A percentile compares a stretch with the other conserved stretches of the same genome.
Conservation (phyloP, 2,329 filamentous ascomycete species). For the Decorospora gaudefroyi region DNA sequence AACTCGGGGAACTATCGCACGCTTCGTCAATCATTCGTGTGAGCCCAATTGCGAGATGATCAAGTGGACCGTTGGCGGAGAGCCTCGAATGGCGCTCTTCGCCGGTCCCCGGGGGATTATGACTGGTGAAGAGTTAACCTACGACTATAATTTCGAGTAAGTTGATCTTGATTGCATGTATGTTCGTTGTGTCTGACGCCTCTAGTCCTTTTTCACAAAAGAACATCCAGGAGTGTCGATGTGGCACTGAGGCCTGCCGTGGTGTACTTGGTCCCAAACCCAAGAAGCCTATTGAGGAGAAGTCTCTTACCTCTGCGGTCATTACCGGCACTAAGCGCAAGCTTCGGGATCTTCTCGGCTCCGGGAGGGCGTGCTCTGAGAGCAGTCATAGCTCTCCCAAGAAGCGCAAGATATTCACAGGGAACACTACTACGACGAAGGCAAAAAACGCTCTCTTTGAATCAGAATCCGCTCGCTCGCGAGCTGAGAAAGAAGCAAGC, state of each 20-base stretch:
- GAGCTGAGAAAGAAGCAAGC: constrained; percentile 33
- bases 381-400: constrained; percentile 37
- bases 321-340: constrained; percentile 45
- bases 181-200: constrained; percentile 10
- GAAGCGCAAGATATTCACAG: constrained; percentile 35
- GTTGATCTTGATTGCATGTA: constrained; percentile 25
- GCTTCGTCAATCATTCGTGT: constrained; percentile 98
- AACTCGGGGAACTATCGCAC: constrained; percentile 90
- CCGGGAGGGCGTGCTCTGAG: constrained; percentile 25
- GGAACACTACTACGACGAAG: constrained; percentile 28
- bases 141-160: constrained; percentile 80
- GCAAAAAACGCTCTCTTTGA: constrained; percentile 30
- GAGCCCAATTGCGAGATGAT: constrained; percentile 97
- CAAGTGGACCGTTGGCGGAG: constrained; percentile 93
- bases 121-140: constrained; percentile 94
- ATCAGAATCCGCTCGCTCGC: constrained; percentile 28
- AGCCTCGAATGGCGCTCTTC: constrained; percentile 95
- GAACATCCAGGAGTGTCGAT: constrained; percentile 67
- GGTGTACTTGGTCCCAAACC: constrained; percentile 63
- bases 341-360: constrained; percentile 36
- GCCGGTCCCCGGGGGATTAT: constrained; percentile 86
- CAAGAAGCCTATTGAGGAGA: constrained; percentile 52
- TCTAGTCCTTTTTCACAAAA: constrained; percentile 56
- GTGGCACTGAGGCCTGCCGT: constrained; percentile 64
- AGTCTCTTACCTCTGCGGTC: constrained; percentile 35